These are phyloP conservation scores for Daldinia eschscholtzii DNA, from an alignment of 2,329 filamentous ascomycete genomes.

Conservation along the genomic window DNA sequence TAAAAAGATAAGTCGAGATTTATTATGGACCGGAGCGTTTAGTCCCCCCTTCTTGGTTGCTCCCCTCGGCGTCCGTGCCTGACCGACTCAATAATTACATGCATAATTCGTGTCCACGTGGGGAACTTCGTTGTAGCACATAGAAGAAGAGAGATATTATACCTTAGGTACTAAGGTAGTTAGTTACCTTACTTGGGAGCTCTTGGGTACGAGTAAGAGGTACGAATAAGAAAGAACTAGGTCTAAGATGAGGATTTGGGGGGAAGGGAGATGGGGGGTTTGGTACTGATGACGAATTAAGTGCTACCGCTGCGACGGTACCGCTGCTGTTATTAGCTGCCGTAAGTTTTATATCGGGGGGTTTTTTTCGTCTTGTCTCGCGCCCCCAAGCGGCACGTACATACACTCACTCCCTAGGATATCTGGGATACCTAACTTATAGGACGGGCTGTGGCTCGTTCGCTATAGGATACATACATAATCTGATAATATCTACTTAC, in stretches of 20 bases:
- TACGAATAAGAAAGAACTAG: not conserved
- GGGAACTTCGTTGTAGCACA: constrained; percentile 2
- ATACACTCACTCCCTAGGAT: not conserved
- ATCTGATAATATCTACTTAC: constrained; percentile 16
- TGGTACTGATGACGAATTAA: constrained; percentile 30
- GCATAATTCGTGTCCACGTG: constrained; percentile 32
- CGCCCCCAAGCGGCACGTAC: constrained; percentile 11
- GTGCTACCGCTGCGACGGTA: constrained; percentile 31
- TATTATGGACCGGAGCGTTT: constrained; percentile 33
- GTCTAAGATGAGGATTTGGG: not conserved
- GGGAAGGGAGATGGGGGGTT: no score
- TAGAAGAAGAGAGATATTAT: not conserved
- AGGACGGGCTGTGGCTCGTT: constrained; percentile 11
- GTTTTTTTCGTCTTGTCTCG: not conserved
- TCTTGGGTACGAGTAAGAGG: no score
- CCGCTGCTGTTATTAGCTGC: constrained; percentile 13
- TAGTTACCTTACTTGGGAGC: not conserved
- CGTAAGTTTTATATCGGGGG: not conserved
- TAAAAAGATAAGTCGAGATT: not conserved
- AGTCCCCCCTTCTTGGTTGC: constrained; percentile 3
- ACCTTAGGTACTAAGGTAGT: not conserved
- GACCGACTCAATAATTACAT: constrained; percentile 30
- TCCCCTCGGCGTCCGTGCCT: constrained; percentile 30
- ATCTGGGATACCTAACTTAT: not conserved
- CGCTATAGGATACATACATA: not conserved